Conservation (phyloP, 768 basidiomycete species). For the Auricularia auricula-judae region DNA sequence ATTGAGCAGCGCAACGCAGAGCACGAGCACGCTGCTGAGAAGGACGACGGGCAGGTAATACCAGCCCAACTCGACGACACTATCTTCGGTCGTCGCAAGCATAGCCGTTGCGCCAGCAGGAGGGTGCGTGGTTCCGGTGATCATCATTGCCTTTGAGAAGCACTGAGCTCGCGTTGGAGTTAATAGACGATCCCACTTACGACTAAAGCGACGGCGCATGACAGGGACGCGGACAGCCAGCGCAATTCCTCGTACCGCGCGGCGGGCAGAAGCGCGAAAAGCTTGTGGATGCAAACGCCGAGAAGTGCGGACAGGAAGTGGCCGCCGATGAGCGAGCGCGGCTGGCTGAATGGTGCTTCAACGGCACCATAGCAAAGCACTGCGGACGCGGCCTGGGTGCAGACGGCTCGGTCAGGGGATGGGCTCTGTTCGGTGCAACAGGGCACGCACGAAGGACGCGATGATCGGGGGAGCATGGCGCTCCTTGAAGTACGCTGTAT, state of each 20-base stretch:
- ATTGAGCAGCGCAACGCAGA: conserved; percentile 33
- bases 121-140: conserved; percentile 41
- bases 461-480: conserved; percentile 36
- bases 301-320: conserved; percentile 40
- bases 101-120: conserved; percentile 51
- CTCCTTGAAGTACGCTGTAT: conserved; percentile 36
- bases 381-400: conserved; percentile 39
- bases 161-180: too few species aligned
- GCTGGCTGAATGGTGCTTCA: conserved; percentile 43
- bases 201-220: conserved; percentile 28
- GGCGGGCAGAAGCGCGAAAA: conserved; percentile 35
- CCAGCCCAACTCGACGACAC: conserved; percentile 37
- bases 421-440: background rate
- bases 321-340: conserved; percentile 38
- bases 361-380: conserved; percentile 44
- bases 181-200: background rate
- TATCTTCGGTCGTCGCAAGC: conserved; percentile 31
- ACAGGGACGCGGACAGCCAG: conserved; percentile 40
- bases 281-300: conserved; percentile 40
- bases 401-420: background rate
- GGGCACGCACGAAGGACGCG: conserved; percentile 33
- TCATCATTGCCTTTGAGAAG: conserved; percentile 28
- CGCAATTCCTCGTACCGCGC: conserved; percentile 28
- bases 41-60: conserved; percentile 41
- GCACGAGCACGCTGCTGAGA: conserved; percentile 32